Conservation (phyloP, 2,329 filamentous ascomycete species). For the Nigrospora sphaerica region DNA sequence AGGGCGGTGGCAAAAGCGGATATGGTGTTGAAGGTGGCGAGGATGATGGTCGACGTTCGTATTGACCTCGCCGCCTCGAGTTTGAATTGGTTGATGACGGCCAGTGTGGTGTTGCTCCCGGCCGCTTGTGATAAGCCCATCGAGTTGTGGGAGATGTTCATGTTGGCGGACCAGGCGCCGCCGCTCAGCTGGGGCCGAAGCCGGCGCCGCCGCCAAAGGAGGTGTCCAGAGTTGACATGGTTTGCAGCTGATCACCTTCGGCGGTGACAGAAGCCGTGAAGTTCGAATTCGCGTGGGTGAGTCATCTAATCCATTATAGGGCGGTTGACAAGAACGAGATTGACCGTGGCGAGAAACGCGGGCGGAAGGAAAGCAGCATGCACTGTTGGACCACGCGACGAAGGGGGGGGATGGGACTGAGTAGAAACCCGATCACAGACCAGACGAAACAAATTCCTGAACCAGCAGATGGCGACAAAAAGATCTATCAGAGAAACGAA, state of each 20-base stretch:
- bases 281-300: slow-evolving; percentile 18
- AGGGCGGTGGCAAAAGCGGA: slow-evolving; percentile 48
- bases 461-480: slow-evolving; percentile 25
- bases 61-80: slow-evolving; percentile 49
- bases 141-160: slow-evolving; percentile 13
- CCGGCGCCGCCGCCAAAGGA: slow-evolving; percentile 6
- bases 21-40: slow-evolving; percentile 54
- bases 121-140: slow-evolving; percentile 18
- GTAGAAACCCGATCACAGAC: slow-evolving; percentile 29
- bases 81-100: slow-evolving; percentile 42
- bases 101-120: slow-evolving; percentile 32
- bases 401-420: slow-evolving; percentile 14
- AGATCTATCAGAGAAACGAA: slow-evolving; percentile 26
- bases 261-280: slow-evolving; percentile 20
- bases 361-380: slow-evolving; percentile 12
- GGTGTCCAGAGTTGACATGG: slow-evolving; percentile 15
- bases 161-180: slow-evolving; percentile 16
- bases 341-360: slow-evolving; percentile 5
- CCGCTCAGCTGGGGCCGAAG: slow-evolving; percentile 10
- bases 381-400: too few relatives aligned
- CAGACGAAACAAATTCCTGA: slow-evolving; percentile 38
- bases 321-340: background rate
- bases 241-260: slow-evolving; percentile 14
- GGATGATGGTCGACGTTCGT: slow-evolving; percentile 53
- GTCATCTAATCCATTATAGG: slow-evolving; percentile 33